Percentiles rank a stretch among this genome's conserved stretches.
Conservation (phyloP, 495 filamentous ascomycete genomes). For the Thermochaetoides thermophila region DNA sequence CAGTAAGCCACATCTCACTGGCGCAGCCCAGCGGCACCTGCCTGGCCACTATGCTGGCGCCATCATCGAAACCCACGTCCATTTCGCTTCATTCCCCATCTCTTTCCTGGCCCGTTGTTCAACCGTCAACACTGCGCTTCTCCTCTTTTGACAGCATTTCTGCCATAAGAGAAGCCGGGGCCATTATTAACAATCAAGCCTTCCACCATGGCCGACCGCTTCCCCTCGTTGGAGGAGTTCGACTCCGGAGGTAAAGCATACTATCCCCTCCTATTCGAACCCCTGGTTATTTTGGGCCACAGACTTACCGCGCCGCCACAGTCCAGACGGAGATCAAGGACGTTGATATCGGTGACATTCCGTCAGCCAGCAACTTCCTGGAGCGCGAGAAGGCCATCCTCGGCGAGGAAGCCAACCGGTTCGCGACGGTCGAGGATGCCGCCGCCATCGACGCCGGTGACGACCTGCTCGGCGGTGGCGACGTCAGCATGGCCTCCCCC, state of each 20-base stretch:
- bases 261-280: too few relatives aligned
- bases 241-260: conserved; percentile 56
- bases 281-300: too few relatives aligned
- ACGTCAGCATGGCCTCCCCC: conserved; percentile 21
- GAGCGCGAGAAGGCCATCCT: conserved; percentile 75
- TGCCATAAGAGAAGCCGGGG: too few relatives aligned
- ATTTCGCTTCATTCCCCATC: conserved; percentile 1
- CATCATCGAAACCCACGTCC: conserved; percentile 6
- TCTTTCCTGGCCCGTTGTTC: too few relatives aligned
- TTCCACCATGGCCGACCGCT: conserved; percentile 75
- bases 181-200: not conserved
- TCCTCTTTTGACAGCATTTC: too few relatives aligned
- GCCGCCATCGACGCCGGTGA: conserved; percentile 51
- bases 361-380: conserved; percentile 64
- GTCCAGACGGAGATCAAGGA: conserved; percentile 33
- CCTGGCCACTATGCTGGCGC: conserved; percentile 7
- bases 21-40: conserved; percentile 1
- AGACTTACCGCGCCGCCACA: conserved; percentile 2
- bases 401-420: conserved; percentile 85
- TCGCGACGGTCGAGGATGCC: conserved; percentile 65
- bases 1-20: conserved; percentile 1
- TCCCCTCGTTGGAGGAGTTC: conserved; percentile 93
- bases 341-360: conserved; percentile 22
- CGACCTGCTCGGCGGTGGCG: conserved; percentile 62
- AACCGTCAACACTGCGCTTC: not conserved